These are phyloP conservation scores for Ophiocordyceps camponoti-floridani DNA, from an alignment of 2,329 filamentous ascomycete species.

Conservation along the genomic window DNA sequence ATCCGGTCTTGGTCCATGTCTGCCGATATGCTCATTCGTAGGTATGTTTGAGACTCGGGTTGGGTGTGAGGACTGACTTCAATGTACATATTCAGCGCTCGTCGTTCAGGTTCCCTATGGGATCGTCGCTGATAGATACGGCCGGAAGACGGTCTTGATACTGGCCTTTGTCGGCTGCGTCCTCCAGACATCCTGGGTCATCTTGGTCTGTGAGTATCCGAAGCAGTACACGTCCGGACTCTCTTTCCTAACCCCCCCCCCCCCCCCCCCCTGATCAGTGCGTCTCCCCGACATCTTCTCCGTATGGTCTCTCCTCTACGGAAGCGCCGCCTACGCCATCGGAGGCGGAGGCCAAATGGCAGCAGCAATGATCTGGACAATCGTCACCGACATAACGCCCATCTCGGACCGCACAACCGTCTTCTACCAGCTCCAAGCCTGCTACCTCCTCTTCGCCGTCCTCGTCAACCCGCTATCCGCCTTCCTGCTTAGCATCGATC, in stretches of 20 bases:
- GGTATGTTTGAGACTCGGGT: slow-evolving; percentile 4
- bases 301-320: slow-evolving; percentile 19
- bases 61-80: neutral
- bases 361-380: slow-evolving; percentile 25
- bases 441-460: slow-evolving; percentile 19
- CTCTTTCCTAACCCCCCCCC: neutral
- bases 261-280: slow-evolving; percentile 14
- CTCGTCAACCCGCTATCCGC: slow-evolving; percentile 21
- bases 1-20: slow-evolving; percentile 27
- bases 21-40: slow-evolving; percentile 27
- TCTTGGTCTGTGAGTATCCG: slow-evolving; percentile 13
- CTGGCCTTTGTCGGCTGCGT: slow-evolving; percentile 15
- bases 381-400: slow-evolving; percentile 23
- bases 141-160: slow-evolving; percentile 21
- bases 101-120: slow-evolving; percentile 26
- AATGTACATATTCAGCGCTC: slow-evolving; percentile 16
- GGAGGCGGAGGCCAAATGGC: slow-evolving; percentile 22
- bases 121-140: slow-evolving; percentile 27
- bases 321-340: slow-evolving; percentile 17
- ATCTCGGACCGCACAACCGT: slow-evolving; percentile 17
- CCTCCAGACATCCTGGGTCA: slow-evolving; percentile 11
- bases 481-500: slow-evolving; percentile 17
- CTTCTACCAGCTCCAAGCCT: slow-evolving; percentile 21
- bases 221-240: neutral
- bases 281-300: slow-evolving; percentile 18